Evolutionary conservation across 208 protist genomes (phyloP).

Genomic region (Leishmania major): DNA sequence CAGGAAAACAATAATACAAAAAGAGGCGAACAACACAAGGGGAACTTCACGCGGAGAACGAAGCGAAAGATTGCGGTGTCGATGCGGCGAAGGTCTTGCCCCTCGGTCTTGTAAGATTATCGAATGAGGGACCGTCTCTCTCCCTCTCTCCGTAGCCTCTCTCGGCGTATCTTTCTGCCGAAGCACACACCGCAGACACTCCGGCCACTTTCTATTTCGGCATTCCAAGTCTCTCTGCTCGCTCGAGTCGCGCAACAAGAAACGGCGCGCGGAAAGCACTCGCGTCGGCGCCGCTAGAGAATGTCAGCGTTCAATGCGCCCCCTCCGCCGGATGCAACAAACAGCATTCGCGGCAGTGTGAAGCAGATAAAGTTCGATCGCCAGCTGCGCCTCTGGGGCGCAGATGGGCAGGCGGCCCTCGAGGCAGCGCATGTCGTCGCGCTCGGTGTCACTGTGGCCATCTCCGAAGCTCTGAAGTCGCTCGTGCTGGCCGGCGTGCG

Average conservation of each 20-base stretch:
- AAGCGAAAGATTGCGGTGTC: not conserved
- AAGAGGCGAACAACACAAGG: not conserved
- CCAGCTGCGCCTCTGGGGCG: conserved; percentile 95
- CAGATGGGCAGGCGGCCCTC: conserved; percentile 91
- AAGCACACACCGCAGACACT: not conserved
- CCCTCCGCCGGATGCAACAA: not conserved
- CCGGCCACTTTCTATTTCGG: not conserved
- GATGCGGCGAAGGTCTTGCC: not conserved
- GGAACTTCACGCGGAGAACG: not conserved
- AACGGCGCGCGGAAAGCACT: not conserved
- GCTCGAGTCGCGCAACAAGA: not conserved
- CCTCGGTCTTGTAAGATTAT: not conserved
- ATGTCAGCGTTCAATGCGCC: not conserved
- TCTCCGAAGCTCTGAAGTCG: conserved; percentile 96
- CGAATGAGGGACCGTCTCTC: not conserved
- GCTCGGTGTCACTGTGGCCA: conserved; percentile 90
- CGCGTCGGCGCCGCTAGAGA: not conserved
- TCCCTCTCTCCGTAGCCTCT: not conserved
- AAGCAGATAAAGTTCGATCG: conserved; percentile 87
- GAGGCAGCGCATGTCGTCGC: conserved; percentile 87
- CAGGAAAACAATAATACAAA: not conserved
- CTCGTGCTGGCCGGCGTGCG: conserved; percentile 95
- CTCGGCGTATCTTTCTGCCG: not conserved
- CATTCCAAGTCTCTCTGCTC: not conserved
- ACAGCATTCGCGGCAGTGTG: conserved; percentile 33